phyloP scores from a whole-genome alignment of 768 basidiomycete species.

The Phanerochaete carnosa region DNA sequence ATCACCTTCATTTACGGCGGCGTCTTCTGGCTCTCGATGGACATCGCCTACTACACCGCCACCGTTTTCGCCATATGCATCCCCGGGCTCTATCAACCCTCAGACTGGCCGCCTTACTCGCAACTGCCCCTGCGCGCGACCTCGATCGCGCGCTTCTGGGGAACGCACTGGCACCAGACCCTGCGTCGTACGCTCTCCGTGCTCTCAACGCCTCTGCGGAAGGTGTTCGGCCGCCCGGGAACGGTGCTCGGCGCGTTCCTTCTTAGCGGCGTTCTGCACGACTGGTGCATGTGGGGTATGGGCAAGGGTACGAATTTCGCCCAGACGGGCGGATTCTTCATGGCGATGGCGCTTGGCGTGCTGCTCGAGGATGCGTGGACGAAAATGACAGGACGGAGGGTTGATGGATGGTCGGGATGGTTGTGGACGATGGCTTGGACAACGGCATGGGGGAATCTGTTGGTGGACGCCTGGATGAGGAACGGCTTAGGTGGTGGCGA shows the following conservation, averaged over 20 bases:
- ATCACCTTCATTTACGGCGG: conserved; percentile 1
- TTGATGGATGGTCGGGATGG: conserved; percentile 46
- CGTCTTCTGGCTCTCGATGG: conserved; percentile 9
- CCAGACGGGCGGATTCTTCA: conserved; percentile 47
- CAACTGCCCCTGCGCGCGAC: conserved; percentile 32
- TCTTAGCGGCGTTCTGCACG: conserved; percentile 57
- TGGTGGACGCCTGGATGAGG: conserved; percentile 41
- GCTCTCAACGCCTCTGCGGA: conserved; percentile 27
- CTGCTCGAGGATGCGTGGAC: conserved; percentile 50
- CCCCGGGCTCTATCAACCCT: conserved; percentile 26
- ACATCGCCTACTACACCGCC: conserved; percentile 20
- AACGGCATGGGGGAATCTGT: conserved; percentile 41
- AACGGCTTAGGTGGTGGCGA: conserved; percentile 9
- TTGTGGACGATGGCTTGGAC: conserved; percentile 52
- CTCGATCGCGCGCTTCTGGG: conserved; percentile 36
- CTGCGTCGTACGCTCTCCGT: conserved; percentile 30
- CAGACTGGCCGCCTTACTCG: conserved; percentile 32
- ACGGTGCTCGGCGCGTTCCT: conserved; percentile 56
- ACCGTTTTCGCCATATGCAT: conserved; percentile 23
- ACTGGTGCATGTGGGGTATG: conserved; percentile 56
- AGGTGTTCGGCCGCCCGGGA: conserved; percentile 45
- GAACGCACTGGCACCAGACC: conserved; percentile 35
- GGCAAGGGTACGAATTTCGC: conserved; percentile 46
- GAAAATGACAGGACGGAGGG: conserved; percentile 38
- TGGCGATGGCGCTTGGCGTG: conserved; percentile 53